Base-by-base conservation (phyloP, 2,329 filamentous ascomycete species). In the Fusarium neocosmosporiellum region DNA sequence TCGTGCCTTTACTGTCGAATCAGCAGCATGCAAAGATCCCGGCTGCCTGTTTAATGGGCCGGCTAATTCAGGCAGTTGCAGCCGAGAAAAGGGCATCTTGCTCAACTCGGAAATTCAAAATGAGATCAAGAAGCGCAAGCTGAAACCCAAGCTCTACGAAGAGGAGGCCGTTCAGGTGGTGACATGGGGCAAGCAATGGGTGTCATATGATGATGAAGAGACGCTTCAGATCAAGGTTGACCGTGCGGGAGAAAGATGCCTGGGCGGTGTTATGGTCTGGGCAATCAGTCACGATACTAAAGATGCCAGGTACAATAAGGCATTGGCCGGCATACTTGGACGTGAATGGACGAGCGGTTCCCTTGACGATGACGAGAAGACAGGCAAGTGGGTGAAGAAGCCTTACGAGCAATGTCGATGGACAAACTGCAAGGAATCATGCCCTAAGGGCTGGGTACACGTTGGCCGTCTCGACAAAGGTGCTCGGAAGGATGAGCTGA, bases 181-280 rank as follows among this genome's bases (percentile, higher is more conserved):
- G 5, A 68, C 16, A 0, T 66, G 34, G 43, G 43, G 50, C n/a
- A 54, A 58, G 9, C 36, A 67, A 5, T 73, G 63, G 63, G 39
- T 66, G 0, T 62, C 64, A 1, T 73, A 27, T 20, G 66, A 73
- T 20, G 64, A 73, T 13, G 48, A 14, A 1, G 41, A 63, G 0
- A 71, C 71, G 3, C 36, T 69, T 7, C 5, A 72, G 46, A 39
- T 68, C 4, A 70, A 72, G 41, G 36, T 31, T 1, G 59, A 70
- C 14, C 53, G 50, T 5, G 66, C 66, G 0, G 33, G 33, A 11
- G 31, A 27, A 0, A 50, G 31, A 31, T 74, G 66, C 7, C 22
- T 74, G 2, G 62, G 69, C 0, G 69, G 71, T 3, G 37, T 66
- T 16, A 74, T 74, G 65, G 69, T 72, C 0, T 74, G 65, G 71